Evolutionary conservation across 2,329 filamentous ascomycete species (phyloP).

Genomic region (Trichoderma koningiopsis): DNA sequence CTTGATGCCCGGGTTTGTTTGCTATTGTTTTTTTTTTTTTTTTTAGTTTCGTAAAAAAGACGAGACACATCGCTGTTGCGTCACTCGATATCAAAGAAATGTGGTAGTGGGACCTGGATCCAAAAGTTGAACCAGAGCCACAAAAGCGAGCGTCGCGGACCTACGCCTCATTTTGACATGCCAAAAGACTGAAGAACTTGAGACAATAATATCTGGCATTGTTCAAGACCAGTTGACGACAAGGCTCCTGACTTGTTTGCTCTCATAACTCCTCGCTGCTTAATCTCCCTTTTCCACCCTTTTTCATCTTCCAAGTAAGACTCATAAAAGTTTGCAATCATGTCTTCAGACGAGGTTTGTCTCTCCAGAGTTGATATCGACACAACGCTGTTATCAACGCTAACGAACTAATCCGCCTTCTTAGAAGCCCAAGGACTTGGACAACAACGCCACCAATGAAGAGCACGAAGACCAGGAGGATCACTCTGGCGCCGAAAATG

Average conservation of each 20-base stretch:
- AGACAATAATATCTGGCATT: conserved; percentile 7
- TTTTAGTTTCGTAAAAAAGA: neutral
- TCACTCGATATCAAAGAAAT: conserved; percentile 5
- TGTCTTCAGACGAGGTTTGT: conserved; percentile 24
- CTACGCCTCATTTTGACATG: conserved; percentile 12
- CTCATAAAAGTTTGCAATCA: neutral
- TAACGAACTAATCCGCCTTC: neutral
- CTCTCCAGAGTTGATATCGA: too few species aligned
- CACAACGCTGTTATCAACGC: neutral
- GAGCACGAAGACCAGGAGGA: conserved; percentile 4
- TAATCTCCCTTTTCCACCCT: neutral
- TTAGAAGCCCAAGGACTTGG: conserved; percentile 9
- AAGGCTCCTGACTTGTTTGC: neutral
- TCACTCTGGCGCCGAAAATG: conserved; percentile 11
- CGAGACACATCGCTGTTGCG: conserved; percentile 19
- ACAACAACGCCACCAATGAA: neutral
- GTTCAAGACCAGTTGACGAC: neutral
- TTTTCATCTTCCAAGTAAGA: neutral
- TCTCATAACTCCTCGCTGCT: neutral
- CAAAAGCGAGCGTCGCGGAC: conserved; percentile 20
- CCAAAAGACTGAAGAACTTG: conserved; percentile 10
- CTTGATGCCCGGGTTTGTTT: neutral
- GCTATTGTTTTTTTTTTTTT: neutral
- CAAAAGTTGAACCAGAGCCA: conserved; percentile 18
- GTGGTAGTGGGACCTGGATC: conserved; percentile 2